phyloP scores from a whole-genome alignment of 768 basidiomycete genomes.

The Agaricus blazei region DNA sequence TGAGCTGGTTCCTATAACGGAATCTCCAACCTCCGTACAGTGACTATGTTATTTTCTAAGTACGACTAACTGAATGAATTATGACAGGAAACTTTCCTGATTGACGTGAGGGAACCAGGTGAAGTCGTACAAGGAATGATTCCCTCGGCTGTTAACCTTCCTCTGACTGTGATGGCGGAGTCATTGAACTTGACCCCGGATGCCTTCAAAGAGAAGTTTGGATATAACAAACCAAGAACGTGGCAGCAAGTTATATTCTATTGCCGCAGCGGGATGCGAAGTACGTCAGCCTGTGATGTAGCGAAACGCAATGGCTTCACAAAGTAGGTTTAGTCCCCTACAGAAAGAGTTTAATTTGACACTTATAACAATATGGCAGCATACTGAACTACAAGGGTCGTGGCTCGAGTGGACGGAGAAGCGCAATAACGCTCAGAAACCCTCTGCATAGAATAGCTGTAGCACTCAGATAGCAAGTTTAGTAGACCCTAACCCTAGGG shows the following conservation, averaged over 20 bases:
- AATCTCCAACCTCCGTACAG: constrained; percentile 65
- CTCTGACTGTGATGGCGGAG: constrained; percentile 69
- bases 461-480: neutral
- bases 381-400: constrained; percentile 74
- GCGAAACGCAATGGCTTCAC: constrained; percentile 77
- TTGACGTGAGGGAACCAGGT: constrained; percentile 91
- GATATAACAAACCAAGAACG: constrained; percentile 69
- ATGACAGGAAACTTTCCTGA: constrained; percentile 59
- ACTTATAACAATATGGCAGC: constrained; percentile 24
- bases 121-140: constrained; percentile 92
- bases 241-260: constrained; percentile 82
- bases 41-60: neutral
- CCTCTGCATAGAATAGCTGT: neutral
- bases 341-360: neutral
- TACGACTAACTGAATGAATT: constrained; percentile 6
- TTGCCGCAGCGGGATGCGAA: constrained; percentile 85
- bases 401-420: constrained; percentile 83
- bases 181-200: constrained; percentile 54
- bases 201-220: constrained; percentile 57
- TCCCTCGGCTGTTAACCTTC: constrained; percentile 87
- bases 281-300: constrained; percentile 75
- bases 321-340: constrained; percentile 46
- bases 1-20: constrained; percentile 73
- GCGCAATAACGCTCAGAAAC: constrained; percentile 28
- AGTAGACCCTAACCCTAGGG: constrained; percentile 25